Base-by-base conservation (phyloP, 2,329 filamentous ascomycete genomes). In the Fusarium caatingaense region DNA sequence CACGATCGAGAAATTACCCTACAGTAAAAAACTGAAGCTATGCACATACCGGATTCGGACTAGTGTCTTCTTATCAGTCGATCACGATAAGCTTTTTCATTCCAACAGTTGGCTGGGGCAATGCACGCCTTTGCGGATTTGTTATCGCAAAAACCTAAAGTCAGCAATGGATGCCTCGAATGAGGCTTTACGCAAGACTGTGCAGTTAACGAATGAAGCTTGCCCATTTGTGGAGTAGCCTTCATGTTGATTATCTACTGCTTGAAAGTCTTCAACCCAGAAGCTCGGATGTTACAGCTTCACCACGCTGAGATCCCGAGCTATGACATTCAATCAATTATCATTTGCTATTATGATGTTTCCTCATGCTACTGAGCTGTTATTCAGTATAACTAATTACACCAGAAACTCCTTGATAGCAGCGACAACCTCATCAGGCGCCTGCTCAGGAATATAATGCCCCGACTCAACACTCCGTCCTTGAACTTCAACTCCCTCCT, bases 401-500 rank as follows among this genome's bases (percentile, higher is more conserved):
- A 71, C 78, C 58, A 84, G 75, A 58, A 85, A 85, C 8, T 79
- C 77, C 11, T 63, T 54, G 8, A 87, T 77, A 21, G 80, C 77
- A 54, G 76, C 76, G 30, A 84, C 76, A 25, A 87, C 78, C 4
- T 82, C 81, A 13, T 82, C 80, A 0, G 86, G 85, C 27, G 77
- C 78, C 62, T 88, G 82, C 68, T 89, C 87, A 1, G 85, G 80
- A 25, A 85, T 80, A 66, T 84, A 86, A 71, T 86, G 83, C 0
- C 85, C 82, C 18, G 83, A 81, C 20, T 84, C 79, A 10, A 88
- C 79, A 4, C 73, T 77, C 34, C 81, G 76, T 0, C 84, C 85
- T 10, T 77, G 70, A 1, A 85, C 82, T 2, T 44, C 11, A 8
- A 80, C 76, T 0, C 74, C 76, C 2, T 76, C 69, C 8, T 76